Evolutionary conservation across 768 basidiomycete genomes (phyloP).

Genomic region (Auricularia sp.): DNA sequence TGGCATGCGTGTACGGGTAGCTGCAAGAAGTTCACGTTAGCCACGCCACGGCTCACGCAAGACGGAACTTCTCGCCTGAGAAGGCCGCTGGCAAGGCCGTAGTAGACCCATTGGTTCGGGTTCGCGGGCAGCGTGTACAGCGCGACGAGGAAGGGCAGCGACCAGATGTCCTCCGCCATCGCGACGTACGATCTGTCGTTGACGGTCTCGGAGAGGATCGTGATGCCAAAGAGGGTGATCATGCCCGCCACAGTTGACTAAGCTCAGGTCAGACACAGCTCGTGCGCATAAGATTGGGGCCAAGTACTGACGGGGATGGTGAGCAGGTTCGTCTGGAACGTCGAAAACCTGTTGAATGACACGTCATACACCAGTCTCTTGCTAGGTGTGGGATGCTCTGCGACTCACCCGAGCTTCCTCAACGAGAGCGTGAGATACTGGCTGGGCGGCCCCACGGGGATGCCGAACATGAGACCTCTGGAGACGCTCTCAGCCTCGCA

Average conservation of each 20-base stretch:
- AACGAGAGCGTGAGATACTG: slow-evolving; percentile 57
- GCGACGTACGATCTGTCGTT: slow-evolving; percentile 47
- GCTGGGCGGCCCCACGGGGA: slow-evolving; percentile 47
- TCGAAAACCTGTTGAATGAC: slow-evolving; percentile 31
- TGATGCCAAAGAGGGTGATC: slow-evolving; percentile 32
- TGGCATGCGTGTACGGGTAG: slow-evolving; percentile 45
- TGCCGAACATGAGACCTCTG: slow-evolving; percentile 17
- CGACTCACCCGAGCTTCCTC: slow-evolving; percentile 36
- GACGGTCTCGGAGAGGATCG: slow-evolving; percentile 45
- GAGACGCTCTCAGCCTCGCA: background rate
- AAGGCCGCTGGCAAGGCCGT: slow-evolving; percentile 13
- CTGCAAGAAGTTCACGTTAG: slow-evolving; percentile 37
- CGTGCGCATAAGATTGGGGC: too few species aligned
- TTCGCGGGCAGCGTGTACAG: slow-evolving; percentile 39
- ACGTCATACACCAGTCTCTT: background rate
- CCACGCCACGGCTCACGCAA: background rate
- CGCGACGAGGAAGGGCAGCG: slow-evolving; percentile 48
- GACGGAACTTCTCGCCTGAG: background rate
- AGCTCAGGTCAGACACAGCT: background rate
- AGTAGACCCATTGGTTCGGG: slow-evolving; percentile 50
- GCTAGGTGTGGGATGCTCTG: background rate
- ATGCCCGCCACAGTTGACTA: slow-evolving; percentile 29
- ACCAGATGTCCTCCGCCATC: slow-evolving; percentile 50
- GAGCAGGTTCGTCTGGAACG: slow-evolving; percentile 52
- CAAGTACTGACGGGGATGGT: slow-evolving; percentile 40